Conservation (phyloP, 345 rosid genomes). For the Orychophragmus violaceus region DNA sequence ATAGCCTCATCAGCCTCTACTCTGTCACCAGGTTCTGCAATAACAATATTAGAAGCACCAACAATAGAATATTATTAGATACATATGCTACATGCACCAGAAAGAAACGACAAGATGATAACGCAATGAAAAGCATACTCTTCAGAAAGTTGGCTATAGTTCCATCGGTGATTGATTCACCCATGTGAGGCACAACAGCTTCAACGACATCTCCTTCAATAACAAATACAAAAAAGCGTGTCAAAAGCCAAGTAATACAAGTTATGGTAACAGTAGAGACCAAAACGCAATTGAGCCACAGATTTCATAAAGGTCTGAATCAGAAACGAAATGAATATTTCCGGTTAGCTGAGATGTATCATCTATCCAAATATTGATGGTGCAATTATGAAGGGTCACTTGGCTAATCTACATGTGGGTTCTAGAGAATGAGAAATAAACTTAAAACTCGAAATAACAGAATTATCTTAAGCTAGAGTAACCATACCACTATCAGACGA, state of each 20-base stretch:
- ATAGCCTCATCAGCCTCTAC: constrained; percentile 84
- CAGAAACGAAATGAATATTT: background rate
- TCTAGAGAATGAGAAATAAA: background rate
- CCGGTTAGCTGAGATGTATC: background rate
- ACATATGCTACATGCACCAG: background rate
- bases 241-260: constrained; percentile 2
- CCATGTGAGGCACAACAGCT: constrained; percentile 84
- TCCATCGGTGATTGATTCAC: constrained; percentile 89
- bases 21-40: constrained; percentile 85
- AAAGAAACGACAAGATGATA: constrained; percentile 3
- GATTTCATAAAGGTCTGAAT: background rate
- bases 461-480: background rate
- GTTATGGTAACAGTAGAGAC: background rate
- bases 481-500: constrained; percentile 66
- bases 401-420: background rate
- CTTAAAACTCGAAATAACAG: background rate
- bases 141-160: constrained; percentile 68
- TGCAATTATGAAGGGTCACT: background rate
- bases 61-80: background rate
- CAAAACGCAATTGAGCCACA: background rate
- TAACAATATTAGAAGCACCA: background rate
- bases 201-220: constrained; percentile 59
- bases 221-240: constrained; percentile 12
- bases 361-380: background rate
- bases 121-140: constrained; percentile 36